Percentiles rank a stretch among this genome's conserved stretches.
phyloP scores from a whole-genome alignment of 768 basidiomycete genomes.

The Coprinopsis cinerea region DNA sequence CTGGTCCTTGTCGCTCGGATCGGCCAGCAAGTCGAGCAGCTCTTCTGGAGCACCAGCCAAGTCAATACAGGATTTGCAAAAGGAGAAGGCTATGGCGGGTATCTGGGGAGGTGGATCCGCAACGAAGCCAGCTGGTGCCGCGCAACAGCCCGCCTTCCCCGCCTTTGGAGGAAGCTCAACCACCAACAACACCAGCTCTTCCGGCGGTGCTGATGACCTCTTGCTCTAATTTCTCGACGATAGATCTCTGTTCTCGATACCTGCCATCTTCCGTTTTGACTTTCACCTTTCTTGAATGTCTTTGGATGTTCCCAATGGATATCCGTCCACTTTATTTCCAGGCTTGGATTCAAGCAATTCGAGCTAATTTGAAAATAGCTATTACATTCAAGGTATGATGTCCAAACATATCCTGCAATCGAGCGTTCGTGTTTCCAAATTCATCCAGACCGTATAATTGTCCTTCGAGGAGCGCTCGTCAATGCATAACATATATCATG shows the following conservation, averaged over 20 bases:
- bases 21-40: conserved; percentile 32
- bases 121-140: conserved; percentile 15
- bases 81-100: conserved; percentile 75
- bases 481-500: no score
- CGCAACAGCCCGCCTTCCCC: conserved; percentile 20
- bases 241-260: no score
- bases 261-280: not conserved
- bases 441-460: no score
- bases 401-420: no score
- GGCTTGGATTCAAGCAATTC: no score
- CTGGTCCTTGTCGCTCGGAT: conserved; percentile 77
- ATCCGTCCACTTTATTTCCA: no score
- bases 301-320: no score
- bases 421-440: no score
- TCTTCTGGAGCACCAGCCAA: conserved; percentile 35
- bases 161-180: conserved; percentile 22
- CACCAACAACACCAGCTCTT: conserved; percentile 17
- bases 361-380: no score
- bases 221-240: conserved; percentile 15
- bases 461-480: no score
- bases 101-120: conserved; percentile 60
- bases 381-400: no score
- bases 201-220: conserved; percentile 22
- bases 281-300: not conserved
- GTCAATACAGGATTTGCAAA: conserved; percentile 85